These are phyloP conservation scores for Plasmodium fragile DNA, from an alignment of 169 alveolate genomes.

Conservation along the genomic window DNA sequence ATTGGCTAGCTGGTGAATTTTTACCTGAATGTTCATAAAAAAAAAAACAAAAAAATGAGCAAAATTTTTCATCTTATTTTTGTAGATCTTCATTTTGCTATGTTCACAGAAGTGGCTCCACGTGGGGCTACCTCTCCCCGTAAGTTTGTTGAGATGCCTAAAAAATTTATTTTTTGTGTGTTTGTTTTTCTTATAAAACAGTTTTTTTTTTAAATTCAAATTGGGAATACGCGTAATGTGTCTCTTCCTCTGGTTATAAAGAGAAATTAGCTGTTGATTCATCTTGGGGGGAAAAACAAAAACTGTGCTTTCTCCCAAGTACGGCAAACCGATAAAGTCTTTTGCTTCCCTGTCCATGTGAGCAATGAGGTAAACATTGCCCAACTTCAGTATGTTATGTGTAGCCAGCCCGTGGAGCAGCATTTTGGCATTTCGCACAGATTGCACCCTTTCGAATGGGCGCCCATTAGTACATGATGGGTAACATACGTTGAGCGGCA, in stretches of 20 bases:
- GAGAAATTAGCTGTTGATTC: not conserved
- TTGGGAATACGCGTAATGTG: not conserved
- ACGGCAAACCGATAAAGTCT: not conserved
- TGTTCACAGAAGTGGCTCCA: slow-evolving; percentile 20
- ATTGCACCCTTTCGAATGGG: not conserved
- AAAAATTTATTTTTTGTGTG: slow-evolving; percentile 25
- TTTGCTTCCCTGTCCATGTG: not conserved
- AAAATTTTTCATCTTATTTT: slow-evolving; percentile 22
- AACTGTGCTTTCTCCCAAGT: not conserved
- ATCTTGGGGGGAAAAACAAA: not conserved
- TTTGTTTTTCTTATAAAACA: slow-evolving; percentile 39
- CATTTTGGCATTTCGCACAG: slow-evolving; percentile 6
- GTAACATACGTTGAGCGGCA: not conserved
- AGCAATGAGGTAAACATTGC: slow-evolving; percentile 16
- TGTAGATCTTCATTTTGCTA: slow-evolving; percentile 36
- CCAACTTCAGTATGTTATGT: slow-evolving; percentile 15
- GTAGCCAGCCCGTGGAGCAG: not conserved
- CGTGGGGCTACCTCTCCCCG: not conserved
- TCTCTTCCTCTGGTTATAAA: not conserved
- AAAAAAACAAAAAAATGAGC: slow-evolving; percentile 33
- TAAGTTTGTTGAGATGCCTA: not conserved
- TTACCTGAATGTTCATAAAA: slow-evolving; percentile 31
- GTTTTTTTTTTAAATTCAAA: slow-evolving; percentile 22
- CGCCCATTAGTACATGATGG: not conserved
- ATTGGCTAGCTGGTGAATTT: slow-evolving; percentile 14